Evolutionary conservation across 2,329 filamentous ascomycete genomes (phyloP), one percentile per base, ranked within the genome.

Genomic region (Aspergillus aculeatinus): DNA sequence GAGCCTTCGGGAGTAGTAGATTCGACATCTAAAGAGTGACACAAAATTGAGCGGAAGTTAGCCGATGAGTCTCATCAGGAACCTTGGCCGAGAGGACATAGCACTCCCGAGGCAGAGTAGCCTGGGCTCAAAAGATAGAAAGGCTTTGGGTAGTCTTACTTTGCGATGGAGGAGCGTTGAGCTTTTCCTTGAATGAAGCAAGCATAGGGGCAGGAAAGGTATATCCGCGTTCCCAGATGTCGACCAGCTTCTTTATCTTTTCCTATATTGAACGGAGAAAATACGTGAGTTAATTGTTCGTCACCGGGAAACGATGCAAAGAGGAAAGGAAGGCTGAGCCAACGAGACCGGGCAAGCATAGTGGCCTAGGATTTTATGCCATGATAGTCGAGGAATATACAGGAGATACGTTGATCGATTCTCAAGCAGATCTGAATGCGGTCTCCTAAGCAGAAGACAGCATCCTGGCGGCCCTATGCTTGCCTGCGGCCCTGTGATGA

Each of bases 191-290:
- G 83, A 96, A 96, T 42, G 86, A 86, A n/a, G 80, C 75, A 69
- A 99, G 85, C 86, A 96, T 89, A 57, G 87, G 77, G 48, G 83
- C 75, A 27, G 95, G 92, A 76, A 99, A 98, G 23, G 93, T 98
- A 74, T 90, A 89, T 65, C 91, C 92, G 72, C 95, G 95, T 75
- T 97, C 93, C 95, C 95, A 99, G 68, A 99, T 99, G 74, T 96
- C 93, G 79, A 98, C 82, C 69, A 99, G 85, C 77, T 98, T 98
- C 74, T 84, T 88, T 77, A 98, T 94, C 82, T 97, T 98, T 76
- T 96, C 92, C 90, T 95, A 89, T 82, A 87, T 67, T 52, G 59
- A 70, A 59, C 74, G 67, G 74, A 65, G 73, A 69, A 61, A 60
- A 77, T 77, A 79, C 73, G 82, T 84, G 81, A 84, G 82, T 81